Evolutionary conservation across 2,329 filamentous ascomycete species (phyloP).

Genomic region (Xylariaceae sp.): DNA sequence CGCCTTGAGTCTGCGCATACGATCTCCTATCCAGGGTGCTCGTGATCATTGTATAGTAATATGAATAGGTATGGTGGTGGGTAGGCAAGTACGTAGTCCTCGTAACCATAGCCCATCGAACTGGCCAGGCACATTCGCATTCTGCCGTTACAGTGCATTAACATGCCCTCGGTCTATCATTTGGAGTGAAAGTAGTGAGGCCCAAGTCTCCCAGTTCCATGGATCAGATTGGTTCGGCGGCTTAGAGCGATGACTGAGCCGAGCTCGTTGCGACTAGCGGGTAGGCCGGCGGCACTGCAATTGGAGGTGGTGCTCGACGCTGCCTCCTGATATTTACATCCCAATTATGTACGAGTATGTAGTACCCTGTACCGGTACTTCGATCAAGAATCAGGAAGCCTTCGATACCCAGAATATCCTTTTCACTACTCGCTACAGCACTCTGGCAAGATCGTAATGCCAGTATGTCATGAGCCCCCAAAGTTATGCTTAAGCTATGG

Average conservation of each 20-base stretch:
- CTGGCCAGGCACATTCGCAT: background rate
- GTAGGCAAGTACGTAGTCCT: no score
- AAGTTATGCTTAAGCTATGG: no score
- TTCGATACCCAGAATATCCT: background rate
- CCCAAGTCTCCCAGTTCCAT: background rate
- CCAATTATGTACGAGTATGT: background rate
- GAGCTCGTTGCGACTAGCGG: conserved; percentile 9
- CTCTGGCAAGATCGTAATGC: no score
- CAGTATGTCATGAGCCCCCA: no score
- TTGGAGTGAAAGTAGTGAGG: background rate
- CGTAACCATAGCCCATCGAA: background rate
- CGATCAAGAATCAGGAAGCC: background rate
- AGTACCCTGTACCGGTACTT: background rate
- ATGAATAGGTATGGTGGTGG: background rate
- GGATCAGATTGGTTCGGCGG: background rate
- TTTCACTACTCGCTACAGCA: no score
- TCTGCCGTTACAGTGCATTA: background rate
- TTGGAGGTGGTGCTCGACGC: conserved; percentile 3
- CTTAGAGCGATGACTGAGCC: background rate
- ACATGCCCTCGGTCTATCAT: background rate
- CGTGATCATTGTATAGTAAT: no score
- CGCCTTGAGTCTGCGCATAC: no score
- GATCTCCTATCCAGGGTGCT: no score
- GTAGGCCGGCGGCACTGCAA: conserved; percentile 11
- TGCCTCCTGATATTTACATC: conserved; percentile 2